phyloP scores from a whole-genome alignment of 2,329 filamentous ascomycete genomes.

The Dichotomopilus funicola region DNA sequence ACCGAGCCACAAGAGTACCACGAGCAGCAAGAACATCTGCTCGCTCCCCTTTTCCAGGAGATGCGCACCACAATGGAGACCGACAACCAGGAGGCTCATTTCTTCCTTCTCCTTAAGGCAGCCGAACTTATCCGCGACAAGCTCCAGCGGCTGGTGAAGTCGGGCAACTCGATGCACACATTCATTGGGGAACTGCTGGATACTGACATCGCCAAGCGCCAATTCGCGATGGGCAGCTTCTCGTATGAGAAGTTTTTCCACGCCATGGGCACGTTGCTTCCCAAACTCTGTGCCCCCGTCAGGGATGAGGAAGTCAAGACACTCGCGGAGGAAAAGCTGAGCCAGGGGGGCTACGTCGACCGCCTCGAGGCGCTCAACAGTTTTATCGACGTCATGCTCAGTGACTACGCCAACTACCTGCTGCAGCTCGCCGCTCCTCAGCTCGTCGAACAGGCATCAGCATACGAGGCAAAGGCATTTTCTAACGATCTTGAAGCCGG shows the following conservation, averaged over 20 bases:
- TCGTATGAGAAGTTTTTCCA: constrained; percentile 76
- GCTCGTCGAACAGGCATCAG: constrained; percentile 62
- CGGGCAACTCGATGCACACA: constrained; percentile 65
- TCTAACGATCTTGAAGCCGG: constrained; percentile 55
- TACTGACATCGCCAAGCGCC: constrained; percentile 60
- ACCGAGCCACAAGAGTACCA: constrained; percentile 57
- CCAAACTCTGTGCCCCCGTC: constrained; percentile 73
- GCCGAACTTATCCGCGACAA: constrained; percentile 65
- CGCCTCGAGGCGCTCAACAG: constrained; percentile 68
- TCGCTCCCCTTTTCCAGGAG: constrained; percentile 47
- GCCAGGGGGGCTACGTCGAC: constrained; percentile 60
- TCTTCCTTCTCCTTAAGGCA: constrained; percentile 63
- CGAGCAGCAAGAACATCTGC: constrained; percentile 47
- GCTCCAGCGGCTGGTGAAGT: constrained; percentile 63
- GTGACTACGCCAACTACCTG: constrained; percentile 79
- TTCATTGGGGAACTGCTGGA: constrained; percentile 72
- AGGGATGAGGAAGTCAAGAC: constrained; percentile 70
- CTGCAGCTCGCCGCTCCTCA: constrained; percentile 64
- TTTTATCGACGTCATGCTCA: constrained; percentile 69
- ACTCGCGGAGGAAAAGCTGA: constrained; percentile 55
- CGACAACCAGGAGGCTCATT: constrained; percentile 58
- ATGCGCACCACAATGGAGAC: constrained; percentile 59
- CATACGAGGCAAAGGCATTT: constrained; percentile 71
- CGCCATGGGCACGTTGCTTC: constrained; percentile 67
- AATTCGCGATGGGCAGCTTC: constrained; percentile 66